phyloP scores from a whole-genome alignment of 1,284 basidiomycete genomes.

The Vanrija pseudolonga region DNA sequence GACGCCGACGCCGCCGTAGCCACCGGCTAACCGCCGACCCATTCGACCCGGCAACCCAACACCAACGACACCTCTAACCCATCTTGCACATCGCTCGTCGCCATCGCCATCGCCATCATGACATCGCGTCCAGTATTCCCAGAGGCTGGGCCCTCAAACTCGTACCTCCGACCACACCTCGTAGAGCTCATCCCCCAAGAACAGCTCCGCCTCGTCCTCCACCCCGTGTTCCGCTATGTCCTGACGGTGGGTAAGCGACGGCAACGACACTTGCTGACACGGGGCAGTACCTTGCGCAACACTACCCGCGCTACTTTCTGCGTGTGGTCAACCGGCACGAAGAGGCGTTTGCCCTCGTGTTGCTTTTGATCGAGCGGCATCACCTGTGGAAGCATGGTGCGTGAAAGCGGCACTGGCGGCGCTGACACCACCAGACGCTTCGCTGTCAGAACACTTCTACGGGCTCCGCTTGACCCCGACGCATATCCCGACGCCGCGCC shows the following conservation, averaged over 20 bases:
- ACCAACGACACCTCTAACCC: neutral
- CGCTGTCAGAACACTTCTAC: slow-evolving; percentile 48
- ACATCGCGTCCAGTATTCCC: slow-evolving; percentile 7
- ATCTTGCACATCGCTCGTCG: too few relatives aligned
- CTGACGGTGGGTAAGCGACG: slow-evolving; percentile 62
- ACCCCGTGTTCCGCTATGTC: slow-evolving; percentile 93
- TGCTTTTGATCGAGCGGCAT: slow-evolving; percentile 85
- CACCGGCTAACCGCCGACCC: too few relatives aligned
- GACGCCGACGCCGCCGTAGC: neutral
- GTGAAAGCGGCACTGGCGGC: slow-evolving; percentile 1
- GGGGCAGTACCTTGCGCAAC: slow-evolving; percentile 91
- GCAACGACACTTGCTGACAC: neutral
- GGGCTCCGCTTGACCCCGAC: slow-evolving; percentile 29
- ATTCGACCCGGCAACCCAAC: neutral
- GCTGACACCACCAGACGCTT: slow-evolving; percentile 33
- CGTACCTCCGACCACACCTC: slow-evolving; percentile 65
- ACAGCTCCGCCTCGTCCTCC: slow-evolving; percentile 84
- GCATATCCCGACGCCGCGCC: slow-evolving; percentile 28
- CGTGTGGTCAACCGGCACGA: slow-evolving; percentile 92
- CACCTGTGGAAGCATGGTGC: slow-evolving; percentile 79
- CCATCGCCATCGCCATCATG: neutral
- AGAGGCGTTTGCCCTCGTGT: slow-evolving; percentile 85
- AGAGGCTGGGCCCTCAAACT: slow-evolving; percentile 11
- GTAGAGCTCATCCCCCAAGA: slow-evolving; percentile 96
- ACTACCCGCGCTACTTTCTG: slow-evolving; percentile 87